Evolutionary conservation across 2,329 filamentous ascomycete species (phyloP), one percentile per base, ranked within the genome.

Genomic region (Paecilomyces sp.): DNA sequence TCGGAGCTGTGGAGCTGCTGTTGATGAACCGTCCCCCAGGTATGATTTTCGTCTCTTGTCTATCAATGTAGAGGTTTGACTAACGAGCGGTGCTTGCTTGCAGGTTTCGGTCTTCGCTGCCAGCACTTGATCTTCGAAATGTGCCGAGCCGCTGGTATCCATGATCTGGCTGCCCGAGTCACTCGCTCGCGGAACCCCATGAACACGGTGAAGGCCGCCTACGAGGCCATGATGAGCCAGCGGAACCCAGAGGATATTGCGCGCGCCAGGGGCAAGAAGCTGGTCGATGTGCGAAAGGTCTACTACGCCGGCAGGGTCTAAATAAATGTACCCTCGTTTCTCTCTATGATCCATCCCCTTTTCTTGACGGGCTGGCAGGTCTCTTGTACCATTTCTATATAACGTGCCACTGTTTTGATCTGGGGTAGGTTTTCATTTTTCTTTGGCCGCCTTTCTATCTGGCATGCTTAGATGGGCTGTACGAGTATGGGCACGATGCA

Each of bases 121-220:
- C 91, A 96, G 68, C 86, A 90, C 72, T 85, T 92, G 65, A 93
- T 99, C 74, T 97, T 92, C 77, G 93, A 99, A 76, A 92, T 99
- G 81, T 92, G 90, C 72, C 89, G 91, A 64, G 87, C 88, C 55
- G 89, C 87, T 50, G 94, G 94, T 65, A 91, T 99, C 70, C 83
- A 88, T 64, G 94, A 99, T 74, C 84, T 99, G 34, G 85, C 92
- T 15, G 92, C 91, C 55, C 84, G 85, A 66, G 92, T 96, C 63
- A 87, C 88, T 41, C 88, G 93, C 54, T 91, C 91, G 63, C 86
- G 92, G 70, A 97, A 96, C 82, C 91, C 92, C 67, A 96, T 97
- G 92, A 99, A 99, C 81, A 91, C 92, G 18, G 89, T 96, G 78
- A 97, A 97, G 80, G 94, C 94, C 13, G 85, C 91, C 50, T 90